Percentiles rank a stretch among this genome's conserved stretches.
Evolutionary conservation across 257 asterid genomes (phyloP).

Genomic region (Buddleja alternifolia): DNA sequence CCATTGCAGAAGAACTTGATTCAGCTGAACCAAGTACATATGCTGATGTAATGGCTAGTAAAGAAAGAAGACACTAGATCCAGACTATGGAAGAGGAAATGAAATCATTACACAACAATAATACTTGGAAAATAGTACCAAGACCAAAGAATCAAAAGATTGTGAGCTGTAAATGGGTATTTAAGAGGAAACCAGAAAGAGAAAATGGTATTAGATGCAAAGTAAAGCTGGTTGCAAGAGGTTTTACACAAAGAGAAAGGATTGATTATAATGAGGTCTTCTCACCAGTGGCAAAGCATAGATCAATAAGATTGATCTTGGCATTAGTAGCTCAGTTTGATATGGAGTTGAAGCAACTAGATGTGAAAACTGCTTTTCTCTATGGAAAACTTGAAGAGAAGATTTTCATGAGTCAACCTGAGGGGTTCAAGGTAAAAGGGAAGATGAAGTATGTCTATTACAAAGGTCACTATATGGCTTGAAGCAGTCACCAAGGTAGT

Average conservation of each 20-base stretch:
- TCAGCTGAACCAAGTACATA: background rate
- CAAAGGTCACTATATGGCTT: background rate
- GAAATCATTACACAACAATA: background rate
- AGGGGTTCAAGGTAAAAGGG: background rate
- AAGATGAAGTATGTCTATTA: background rate
- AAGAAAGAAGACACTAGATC: background rate
- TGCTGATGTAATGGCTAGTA: background rate
- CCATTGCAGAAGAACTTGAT: no score
- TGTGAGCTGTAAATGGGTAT: background rate
- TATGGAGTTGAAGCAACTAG: no score
- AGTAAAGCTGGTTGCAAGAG: no score
- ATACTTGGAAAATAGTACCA: background rate
- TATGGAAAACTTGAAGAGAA: no score
- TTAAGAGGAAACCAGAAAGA: no score
- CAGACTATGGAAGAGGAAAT: background rate
- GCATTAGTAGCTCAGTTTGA: background rate
- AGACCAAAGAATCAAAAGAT: background rate
- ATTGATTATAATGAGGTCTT: conserved; percentile 12
- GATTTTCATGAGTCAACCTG: background rate
- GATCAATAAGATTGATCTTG: background rate
- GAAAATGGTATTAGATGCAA: no score
- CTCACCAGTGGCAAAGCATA: background rate
- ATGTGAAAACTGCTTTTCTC: no score
- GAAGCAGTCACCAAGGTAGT: background rate
- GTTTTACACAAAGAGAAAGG: no score